Base-by-base conservation (phyloP, 108 stramenopile species). In the Cyclostephanos invisitatus region DNA sequence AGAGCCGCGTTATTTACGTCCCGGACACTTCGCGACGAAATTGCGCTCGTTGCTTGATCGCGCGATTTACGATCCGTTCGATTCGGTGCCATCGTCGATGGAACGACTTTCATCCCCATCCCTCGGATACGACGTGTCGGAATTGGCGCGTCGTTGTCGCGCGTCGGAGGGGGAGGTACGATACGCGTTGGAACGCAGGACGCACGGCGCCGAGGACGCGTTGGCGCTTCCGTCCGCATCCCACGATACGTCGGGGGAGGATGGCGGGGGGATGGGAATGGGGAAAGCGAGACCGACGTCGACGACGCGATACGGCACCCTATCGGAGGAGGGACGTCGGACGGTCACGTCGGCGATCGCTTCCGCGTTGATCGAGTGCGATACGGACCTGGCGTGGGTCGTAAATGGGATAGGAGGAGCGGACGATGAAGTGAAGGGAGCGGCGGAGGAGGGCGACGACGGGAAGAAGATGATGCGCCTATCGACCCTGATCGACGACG, bases 131-230 rank as follows among this genome's bases (percentile, higher is more conserved):
- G 67, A 59, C 10, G 25, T 63, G n/a, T 17, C 38, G 36, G 78
- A 80, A 64, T 64, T 80, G 67, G 71, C 72, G 29, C 67, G 73
- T 22, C 56, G 68, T 28, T 80, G 78, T 64, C 47, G 78, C 46
- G 63, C 78, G 44, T 80, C 78, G 3, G 21, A 24, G 40, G 10
- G 25, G 57, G 78, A 80, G 51, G 67, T 80, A 18, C 44, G 60
- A 18, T 53, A 73, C 68, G 78, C 78, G 0, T 3, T 80, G 20
- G 24, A 17, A 3, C 28, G 68, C 58, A 67, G 78, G 35, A 47
- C 57, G n/a, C 68, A 35, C 63, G 78, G 78, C 10, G 78, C 78
- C 15, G 72, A 80, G 27, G 78, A 80, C 73, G 78, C 78, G 36
- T 24, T 80, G 42, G 65, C 56, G 8, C 44, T 78, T 58, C 70